Conservation (phyloP, 768 basidiomycete species). For the Cyclocybe aegerita region DNA sequence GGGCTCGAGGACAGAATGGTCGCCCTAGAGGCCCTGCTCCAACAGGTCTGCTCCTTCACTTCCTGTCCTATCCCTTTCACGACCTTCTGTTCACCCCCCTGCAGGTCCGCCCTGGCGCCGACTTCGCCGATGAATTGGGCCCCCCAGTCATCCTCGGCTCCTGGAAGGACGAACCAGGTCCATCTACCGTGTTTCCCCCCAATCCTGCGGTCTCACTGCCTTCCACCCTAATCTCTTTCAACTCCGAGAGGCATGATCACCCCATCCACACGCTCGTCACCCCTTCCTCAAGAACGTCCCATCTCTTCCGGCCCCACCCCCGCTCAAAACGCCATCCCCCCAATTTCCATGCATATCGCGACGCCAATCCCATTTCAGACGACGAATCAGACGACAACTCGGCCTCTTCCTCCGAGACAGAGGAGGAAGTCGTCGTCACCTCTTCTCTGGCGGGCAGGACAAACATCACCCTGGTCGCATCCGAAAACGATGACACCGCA, state of each 20-base stretch:
- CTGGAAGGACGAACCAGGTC: slow-evolving; percentile 42
- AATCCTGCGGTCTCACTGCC: slow-evolving; percentile 4
- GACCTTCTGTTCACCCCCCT: slow-evolving; percentile 1
- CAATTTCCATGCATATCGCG: too few relatives aligned
- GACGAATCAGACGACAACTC: slow-evolving; percentile 21
- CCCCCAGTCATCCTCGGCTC: slow-evolving; percentile 62
- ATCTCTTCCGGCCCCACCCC: too few relatives aligned
- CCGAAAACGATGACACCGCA: slow-evolving; percentile 25
- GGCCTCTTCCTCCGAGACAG: slow-evolving; percentile 29
- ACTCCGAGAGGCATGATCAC: too few relatives aligned
- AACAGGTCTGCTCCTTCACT: slow-evolving; percentile 34
- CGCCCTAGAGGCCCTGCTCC: slow-evolving; percentile 51
- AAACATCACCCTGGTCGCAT: slow-evolving; percentile 35
- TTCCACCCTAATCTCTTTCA: slow-evolving; percentile 1
- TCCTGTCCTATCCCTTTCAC: neutral
- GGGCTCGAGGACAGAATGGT: slow-evolving; percentile 60
- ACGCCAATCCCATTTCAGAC: slow-evolving; percentile 16
- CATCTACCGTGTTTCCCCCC: slow-evolving; percentile 6
- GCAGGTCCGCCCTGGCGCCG: slow-evolving; percentile 61
- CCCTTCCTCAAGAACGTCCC: too few relatives aligned
- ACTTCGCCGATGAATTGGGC: slow-evolving; percentile 64
- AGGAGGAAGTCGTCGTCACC: slow-evolving; percentile 28
- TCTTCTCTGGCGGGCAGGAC: slow-evolving; percentile 31
- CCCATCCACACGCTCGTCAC: too few relatives aligned
- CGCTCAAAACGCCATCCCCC: too few relatives aligned